Percentiles rank a stretch among this genome's conserved stretches.
Conservation (phyloP, 169 alveolate species). For the Plasmodium relictum region DNA sequence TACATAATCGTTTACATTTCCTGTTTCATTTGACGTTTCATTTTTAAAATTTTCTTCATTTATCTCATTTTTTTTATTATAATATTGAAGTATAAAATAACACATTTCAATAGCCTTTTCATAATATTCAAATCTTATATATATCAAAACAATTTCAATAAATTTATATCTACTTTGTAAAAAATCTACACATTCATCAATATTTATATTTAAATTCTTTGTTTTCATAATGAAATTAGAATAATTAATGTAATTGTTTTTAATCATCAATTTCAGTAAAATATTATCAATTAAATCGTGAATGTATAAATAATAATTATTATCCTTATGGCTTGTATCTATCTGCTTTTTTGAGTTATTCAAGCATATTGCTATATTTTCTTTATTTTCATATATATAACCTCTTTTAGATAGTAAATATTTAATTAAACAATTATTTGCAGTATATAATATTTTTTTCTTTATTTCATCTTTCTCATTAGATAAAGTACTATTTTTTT, state of each 20-base stretch:
- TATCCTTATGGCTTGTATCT: too few species aligned
- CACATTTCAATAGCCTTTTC: conserved; percentile 59
- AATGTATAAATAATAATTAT: not conserved
- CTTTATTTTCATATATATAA: not conserved
- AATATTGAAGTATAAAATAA: conserved; percentile 13
- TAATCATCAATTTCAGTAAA: conserved; percentile 22
- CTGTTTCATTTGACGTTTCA: not conserved
- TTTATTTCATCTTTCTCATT: conserved; percentile 2
- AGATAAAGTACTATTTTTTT: not conserved
- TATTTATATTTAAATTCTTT: not conserved
- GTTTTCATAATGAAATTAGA: conserved; percentile 31
- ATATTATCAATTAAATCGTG: conserved; percentile 7
- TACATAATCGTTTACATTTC: not conserved
- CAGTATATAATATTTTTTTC: conserved; percentile 17
- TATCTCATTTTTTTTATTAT: not conserved
- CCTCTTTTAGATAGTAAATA: conserved; percentile 24
- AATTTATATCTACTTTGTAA: conserved; percentile 18
- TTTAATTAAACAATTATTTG: conserved; percentile 31
- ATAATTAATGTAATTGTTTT: conserved; percentile 5
- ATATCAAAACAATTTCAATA: conserved; percentile 13
- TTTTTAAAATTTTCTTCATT: not conserved
- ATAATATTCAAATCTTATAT: conserved; percentile 33
- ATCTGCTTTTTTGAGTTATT: not conserved
- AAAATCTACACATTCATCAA: conserved; percentile 36
- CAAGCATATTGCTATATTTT: too few species aligned